These are phyloP conservation scores for Cyathus striatus DNA, from an alignment of 768 basidiomycete species.

Conservation along the genomic window DNA sequence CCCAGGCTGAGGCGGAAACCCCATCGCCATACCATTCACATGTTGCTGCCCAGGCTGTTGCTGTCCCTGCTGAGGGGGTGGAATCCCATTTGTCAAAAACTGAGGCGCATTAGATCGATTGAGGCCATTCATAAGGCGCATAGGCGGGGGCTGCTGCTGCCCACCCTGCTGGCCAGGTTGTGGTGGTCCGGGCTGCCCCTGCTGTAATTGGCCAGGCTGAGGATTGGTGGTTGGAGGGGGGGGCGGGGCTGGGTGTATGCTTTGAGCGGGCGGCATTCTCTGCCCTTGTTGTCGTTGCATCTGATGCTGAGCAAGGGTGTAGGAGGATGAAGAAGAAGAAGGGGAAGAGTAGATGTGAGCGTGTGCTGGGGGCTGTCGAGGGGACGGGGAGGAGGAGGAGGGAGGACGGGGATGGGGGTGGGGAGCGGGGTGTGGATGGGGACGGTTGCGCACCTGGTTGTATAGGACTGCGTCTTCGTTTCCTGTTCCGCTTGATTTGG, in stretches of 20 bases:
- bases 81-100: neutral
- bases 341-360: no score
- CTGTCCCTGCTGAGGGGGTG: neutral
- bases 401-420: conserved; percentile 4
- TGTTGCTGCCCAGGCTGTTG: neutral
- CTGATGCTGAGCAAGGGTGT: neutral
- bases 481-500: conserved; percentile 64
- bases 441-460: conserved; percentile 48
- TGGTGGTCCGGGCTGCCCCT: conserved; percentile 14
- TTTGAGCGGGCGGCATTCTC: conserved; percentile 1
- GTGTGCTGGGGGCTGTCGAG: conserved; percentile 7
- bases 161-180: conserved; percentile 18
- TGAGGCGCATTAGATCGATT: neutral
- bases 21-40: neutral
- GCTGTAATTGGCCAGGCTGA: conserved; percentile 8
- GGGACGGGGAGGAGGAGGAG: conserved; percentile 12
- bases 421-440: no score
- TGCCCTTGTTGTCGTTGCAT: neutral
- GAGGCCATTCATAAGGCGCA: neutral
- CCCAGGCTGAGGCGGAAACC: neutral
- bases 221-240: conserved; percentile 15
- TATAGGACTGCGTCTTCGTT: conserved; percentile 72
- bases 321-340: no score
- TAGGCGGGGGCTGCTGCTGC: conserved; percentile 14
- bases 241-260: conserved; percentile 6